Evolutionary conservation across 1,139 yeast genomes (phyloP).

Genomic region (Petasospora fabianii): DNA sequence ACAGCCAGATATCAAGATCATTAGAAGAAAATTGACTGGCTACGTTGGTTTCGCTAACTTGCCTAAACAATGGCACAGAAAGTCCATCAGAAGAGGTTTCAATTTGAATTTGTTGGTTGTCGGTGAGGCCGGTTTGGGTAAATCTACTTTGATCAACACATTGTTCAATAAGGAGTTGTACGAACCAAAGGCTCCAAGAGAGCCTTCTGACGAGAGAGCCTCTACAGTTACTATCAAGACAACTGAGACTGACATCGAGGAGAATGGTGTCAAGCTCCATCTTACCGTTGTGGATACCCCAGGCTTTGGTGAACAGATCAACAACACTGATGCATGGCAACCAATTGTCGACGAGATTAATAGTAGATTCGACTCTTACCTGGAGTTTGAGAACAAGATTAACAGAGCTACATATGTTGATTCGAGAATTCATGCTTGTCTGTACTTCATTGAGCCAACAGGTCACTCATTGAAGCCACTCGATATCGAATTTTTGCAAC

Average conservation of each 20-base stretch:
- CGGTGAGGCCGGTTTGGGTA: slow-evolving; percentile 92
- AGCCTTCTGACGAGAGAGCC: slow-evolving; percentile 25
- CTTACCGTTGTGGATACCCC: slow-evolving; percentile 87
- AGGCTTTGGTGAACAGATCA: slow-evolving; percentile 90
- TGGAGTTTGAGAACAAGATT: slow-evolving; percentile 87
- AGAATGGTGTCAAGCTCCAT: slow-evolving; percentile 85
- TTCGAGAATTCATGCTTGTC: slow-evolving; percentile 80
- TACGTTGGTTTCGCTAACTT: slow-evolving; percentile 97
- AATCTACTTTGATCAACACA: slow-evolving; percentile 87
- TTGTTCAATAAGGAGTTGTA: slow-evolving; percentile 79
- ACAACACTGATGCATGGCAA: slow-evolving; percentile 87
- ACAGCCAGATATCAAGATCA: slow-evolving; percentile 44
- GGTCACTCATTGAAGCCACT: slow-evolving; percentile 90
- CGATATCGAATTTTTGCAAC: slow-evolving; percentile 86
- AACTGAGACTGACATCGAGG: slow-evolving; percentile 74
- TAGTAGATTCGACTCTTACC: slow-evolving; percentile 76
- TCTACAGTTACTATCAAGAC: slow-evolving; percentile 59
- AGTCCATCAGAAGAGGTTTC: slow-evolving; percentile 92
- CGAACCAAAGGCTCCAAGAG: slow-evolving; percentile 33
- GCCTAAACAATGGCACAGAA: slow-evolving; percentile 99
- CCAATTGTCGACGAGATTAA: slow-evolving; percentile 92
- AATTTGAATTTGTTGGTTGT: slow-evolving; percentile 83
- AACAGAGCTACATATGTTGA: slow-evolving; percentile 72
- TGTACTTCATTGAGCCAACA: slow-evolving; percentile 94
- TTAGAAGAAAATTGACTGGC: slow-evolving; percentile 81